phyloP scores from a whole-genome alignment of 495 filamentous ascomycete genomes.

The Hypoxylon trugodes region DNA sequence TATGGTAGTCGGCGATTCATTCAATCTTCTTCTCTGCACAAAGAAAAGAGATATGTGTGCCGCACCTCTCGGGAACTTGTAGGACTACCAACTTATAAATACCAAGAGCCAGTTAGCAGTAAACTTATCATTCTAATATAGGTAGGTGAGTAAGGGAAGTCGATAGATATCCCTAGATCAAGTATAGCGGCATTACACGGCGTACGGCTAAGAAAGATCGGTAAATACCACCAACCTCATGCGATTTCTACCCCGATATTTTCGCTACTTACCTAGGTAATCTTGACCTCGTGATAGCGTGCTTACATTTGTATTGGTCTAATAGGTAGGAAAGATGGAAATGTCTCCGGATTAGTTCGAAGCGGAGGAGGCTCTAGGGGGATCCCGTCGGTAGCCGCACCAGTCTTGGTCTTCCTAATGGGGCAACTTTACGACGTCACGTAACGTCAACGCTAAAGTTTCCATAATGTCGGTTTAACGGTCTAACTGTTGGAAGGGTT shows the following conservation, averaged over 20 bases:
- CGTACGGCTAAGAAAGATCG: constrained; percentile 23
- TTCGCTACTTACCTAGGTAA: background rate
- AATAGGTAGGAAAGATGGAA: constrained; percentile 16
- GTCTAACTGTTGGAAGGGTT: too few species aligned
- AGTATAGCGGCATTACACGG: constrained; percentile 30
- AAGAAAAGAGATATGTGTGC: too few species aligned
- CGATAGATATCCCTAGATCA: background rate
- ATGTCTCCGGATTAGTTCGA: constrained; percentile 1
- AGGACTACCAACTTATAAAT: too few species aligned
- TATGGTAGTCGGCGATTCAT: too few species aligned
- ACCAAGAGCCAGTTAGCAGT: too few species aligned
- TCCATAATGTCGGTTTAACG: constrained; percentile 9
- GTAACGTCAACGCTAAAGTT: constrained; percentile 5
- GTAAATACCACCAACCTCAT: constrained; percentile 3
- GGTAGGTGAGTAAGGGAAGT: constrained; percentile 6
- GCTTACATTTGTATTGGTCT: constrained; percentile 24
- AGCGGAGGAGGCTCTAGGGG: constrained; percentile 11
- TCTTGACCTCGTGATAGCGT: constrained; percentile 11
- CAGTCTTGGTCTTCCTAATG: constrained; percentile 24
- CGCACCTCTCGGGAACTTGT: too few species aligned
- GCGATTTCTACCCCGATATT: background rate
- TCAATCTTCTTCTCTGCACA: too few species aligned
- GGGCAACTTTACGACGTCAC: constrained; percentile 35
- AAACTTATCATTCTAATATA: constrained; percentile 16
- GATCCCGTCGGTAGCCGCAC: constrained; percentile 28